A percentile compares a stretch with the other conserved stretches of the same genome.
phyloP scores from a whole-genome alignment of 140 eudicot genomes.

The Cichorium intybus region DNA sequence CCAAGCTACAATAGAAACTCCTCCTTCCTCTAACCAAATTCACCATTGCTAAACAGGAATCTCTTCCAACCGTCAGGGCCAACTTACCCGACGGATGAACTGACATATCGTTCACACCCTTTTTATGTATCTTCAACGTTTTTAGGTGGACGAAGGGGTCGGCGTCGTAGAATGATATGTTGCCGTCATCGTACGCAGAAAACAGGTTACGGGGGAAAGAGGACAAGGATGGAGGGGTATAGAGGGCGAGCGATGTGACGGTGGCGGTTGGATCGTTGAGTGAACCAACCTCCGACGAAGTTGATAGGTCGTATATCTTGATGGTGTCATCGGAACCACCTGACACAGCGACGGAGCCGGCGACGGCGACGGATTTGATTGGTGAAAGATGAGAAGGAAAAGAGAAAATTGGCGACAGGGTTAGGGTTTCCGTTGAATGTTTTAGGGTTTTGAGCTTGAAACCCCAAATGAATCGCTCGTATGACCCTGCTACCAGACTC shows the following conservation, averaged over 20 bases:
- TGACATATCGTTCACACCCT: slow-evolving; percentile 55
- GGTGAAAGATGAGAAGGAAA: slow-evolving; percentile 85
- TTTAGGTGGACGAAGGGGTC: slow-evolving; percentile 55
- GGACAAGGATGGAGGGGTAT: slow-evolving; percentile 30
- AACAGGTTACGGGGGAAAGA: slow-evolving; percentile 51
- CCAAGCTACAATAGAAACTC: slow-evolving; percentile 64
- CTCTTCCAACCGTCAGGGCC: slow-evolving; percentile 74
- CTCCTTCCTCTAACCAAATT: slow-evolving; percentile 85
- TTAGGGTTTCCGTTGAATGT: slow-evolving; percentile 38
- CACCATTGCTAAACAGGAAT: slow-evolving; percentile 73
- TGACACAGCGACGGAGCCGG: slow-evolving; percentile 58
- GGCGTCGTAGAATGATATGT: slow-evolving; percentile 46
- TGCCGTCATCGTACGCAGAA: slow-evolving; percentile 44
- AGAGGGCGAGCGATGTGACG: slow-evolving; percentile 39
- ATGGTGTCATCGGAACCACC: slow-evolving; percentile 59
- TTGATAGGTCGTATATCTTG: slow-evolving; percentile 58
- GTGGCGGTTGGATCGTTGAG: slow-evolving; percentile 41
- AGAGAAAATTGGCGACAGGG: slow-evolving; percentile 73
- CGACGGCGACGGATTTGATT: slow-evolving; percentile 72
- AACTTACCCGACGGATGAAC: slow-evolving; percentile 75
- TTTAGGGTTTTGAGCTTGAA: slow-evolving; percentile 65
- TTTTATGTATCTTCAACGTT: slow-evolving; percentile 48
- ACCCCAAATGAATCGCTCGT: slow-evolving; percentile 95
- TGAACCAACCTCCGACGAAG: slow-evolving; percentile 55
- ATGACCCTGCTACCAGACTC: slow-evolving; percentile 87